phyloP scores from a whole-genome alignment of 225 moss, liverwort and hornwort genomes.

The Pseudoscleropodium purum region DNA sequence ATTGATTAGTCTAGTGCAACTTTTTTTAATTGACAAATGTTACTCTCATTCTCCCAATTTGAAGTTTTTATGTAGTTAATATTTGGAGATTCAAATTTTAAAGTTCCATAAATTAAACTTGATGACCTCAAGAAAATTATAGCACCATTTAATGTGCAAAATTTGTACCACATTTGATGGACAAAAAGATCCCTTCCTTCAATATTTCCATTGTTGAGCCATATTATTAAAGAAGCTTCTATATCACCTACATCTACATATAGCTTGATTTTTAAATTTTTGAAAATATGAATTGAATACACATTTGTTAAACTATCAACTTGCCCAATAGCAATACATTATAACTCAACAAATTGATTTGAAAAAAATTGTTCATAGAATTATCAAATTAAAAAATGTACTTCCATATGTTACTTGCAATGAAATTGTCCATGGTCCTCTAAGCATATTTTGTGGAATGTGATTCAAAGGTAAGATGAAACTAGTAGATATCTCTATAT shows the following conservation, averaged over 20 bases:
- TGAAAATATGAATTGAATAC: no score
- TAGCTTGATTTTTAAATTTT: no score
- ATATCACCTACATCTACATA: no score
- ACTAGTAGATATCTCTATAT: fast-evolving
- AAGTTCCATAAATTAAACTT: not conserved
- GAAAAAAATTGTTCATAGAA: no score
- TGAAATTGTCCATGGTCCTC: not conserved
- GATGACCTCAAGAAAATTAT: not conserved
- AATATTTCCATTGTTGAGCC: no score
- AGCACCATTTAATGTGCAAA: not conserved
- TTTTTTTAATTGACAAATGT: not conserved
- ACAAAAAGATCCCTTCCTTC: not conserved
- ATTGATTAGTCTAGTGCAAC: not conserved
- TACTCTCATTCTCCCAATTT: not conserved
- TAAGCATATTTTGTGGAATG: not conserved
- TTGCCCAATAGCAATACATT: not conserved
- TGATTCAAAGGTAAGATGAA: not conserved
- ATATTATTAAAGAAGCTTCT: no score
- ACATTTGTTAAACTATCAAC: not conserved
- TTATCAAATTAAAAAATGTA: no score
- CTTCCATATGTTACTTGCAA: not conserved
- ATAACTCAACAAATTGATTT: no score
- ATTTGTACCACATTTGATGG: not conserved
- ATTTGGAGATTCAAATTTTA: not conserved
- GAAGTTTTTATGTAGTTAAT: not conserved